Conservation (phyloP, 2,329 filamentous ascomycete genomes). For the Trichophyton verrucosum region DNA sequence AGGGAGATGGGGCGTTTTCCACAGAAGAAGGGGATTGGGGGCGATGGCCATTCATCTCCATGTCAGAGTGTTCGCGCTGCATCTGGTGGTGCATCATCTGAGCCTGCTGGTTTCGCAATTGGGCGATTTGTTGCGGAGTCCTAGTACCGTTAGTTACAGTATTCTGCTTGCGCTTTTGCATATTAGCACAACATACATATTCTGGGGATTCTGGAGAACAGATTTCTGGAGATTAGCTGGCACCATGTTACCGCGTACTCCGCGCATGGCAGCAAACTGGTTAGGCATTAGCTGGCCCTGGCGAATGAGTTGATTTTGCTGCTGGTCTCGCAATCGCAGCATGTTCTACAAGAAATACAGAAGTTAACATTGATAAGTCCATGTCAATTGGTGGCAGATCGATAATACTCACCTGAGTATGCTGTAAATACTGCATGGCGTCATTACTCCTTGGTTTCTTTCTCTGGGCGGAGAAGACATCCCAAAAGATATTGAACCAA, state of each 20-base stretch:
- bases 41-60: conserved; percentile 71
- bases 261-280: conserved; percentile 51
- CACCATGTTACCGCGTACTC: conserved; percentile 32
- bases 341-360: conserved; percentile 37
- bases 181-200: conserved; percentile 24
- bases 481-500: conserved; percentile 97
- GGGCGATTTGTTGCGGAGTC: conserved; percentile 54
- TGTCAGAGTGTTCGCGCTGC: conserved; percentile 75
- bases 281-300: conserved; percentile 50
- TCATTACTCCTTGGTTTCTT: conserved; percentile 51
- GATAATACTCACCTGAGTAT: conserved; percentile 55
- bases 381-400: background rate
- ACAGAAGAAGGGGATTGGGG: conserved; percentile 69
- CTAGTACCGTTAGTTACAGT: conserved; percentile 26
- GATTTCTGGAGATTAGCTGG: conserved; percentile 49
- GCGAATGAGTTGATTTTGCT: conserved; percentile 65
- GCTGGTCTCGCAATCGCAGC: conserved; percentile 59
- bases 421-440: conserved; percentile 63
- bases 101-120: conserved; percentile 47
- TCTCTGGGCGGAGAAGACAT: conserved; percentile 78
- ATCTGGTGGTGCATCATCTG: conserved; percentile 64
- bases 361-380: background rate
- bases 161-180: background rate
- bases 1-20: conserved; percentile 84
- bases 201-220: conserved; percentile 54